phyloP scores from a whole-genome alignment of 371 early-diverging fungal species.

The Lichtheimia corymbifera region DNA sequence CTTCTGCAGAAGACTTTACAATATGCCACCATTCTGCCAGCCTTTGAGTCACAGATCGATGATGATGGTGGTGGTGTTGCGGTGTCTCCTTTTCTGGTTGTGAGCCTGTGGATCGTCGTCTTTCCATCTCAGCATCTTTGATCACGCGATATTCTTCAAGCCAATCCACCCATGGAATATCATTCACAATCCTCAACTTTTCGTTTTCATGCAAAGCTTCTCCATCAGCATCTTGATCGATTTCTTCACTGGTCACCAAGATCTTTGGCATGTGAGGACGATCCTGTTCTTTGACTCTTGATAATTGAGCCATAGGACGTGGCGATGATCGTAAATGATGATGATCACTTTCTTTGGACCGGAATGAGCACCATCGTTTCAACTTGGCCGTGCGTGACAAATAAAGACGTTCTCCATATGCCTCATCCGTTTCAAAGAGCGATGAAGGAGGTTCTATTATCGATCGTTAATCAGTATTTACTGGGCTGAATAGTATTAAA shows the following conservation, averaged over 20 bases:
- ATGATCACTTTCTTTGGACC: background rate
- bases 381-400: constrained; percentile 50
- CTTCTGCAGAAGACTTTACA: constrained; percentile 23
- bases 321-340: constrained; percentile 4
- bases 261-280: constrained; percentile 39
- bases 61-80: background rate
- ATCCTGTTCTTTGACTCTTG: constrained; percentile 18
- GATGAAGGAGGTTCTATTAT: background rate
- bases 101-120: constrained; percentile 15
- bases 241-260: constrained; percentile 30
- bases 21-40: constrained; percentile 23
- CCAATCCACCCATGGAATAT: constrained; percentile 54
- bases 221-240: background rate
- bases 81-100: background rate
- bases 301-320: constrained; percentile 8
- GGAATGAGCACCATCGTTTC: constrained; percentile 37
- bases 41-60: constrained; percentile 9
- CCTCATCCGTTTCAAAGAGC: constrained; percentile 9
- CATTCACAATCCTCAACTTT: constrained; percentile 18
- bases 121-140: constrained; percentile 20
- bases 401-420: constrained; percentile 37
- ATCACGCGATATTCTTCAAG: constrained; percentile 41
- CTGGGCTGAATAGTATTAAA: background rate
- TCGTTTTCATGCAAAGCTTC: constrained; percentile 2
- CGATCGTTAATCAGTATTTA: background rate